phyloP scores from a whole-genome alignment of 805 yeast species.

The Kodamaea hsintzibuensis region DNA sequence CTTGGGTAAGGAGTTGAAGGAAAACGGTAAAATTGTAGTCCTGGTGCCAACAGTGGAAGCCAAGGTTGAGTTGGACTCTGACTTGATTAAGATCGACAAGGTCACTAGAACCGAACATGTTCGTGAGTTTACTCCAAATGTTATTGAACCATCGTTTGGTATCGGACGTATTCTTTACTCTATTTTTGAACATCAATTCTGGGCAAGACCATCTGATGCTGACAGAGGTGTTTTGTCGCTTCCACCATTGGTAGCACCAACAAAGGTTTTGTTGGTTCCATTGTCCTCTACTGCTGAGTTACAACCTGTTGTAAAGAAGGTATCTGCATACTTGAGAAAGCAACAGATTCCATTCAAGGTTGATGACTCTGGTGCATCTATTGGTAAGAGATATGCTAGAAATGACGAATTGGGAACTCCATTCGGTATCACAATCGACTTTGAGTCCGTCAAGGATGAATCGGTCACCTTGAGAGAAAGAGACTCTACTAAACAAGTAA shows the following conservation, averaged over 20 bases:
- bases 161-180: constrained; percentile 96
- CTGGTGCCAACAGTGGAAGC: constrained; percentile 64
- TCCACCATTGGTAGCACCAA: constrained; percentile 96
- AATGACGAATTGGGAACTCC: constrained; percentile 99
- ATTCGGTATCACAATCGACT: constrained; percentile 95
- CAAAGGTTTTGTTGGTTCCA: constrained; percentile 94
- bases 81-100: constrained; percentile 73
- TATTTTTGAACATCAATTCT: constrained; percentile 90
- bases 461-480: constrained; percentile 96
- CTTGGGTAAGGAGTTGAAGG: constrained; percentile 65
- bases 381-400: constrained; percentile 97
- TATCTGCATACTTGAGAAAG: constrained; percentile 69
- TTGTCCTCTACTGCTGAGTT: constrained; percentile 81
- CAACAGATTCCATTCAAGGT: constrained; percentile 91
- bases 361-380: constrained; percentile 95
- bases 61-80: constrained; percentile 68
- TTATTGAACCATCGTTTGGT: constrained; percentile 99
- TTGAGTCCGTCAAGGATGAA: constrained; percentile 83
- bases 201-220: constrained; percentile 88
- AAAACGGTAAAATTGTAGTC: constrained; percentile 63
- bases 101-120: constrained; percentile 83
- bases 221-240: constrained; percentile 86
- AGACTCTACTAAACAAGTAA: constrained; percentile 93
- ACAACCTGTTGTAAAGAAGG: constrained; percentile 68
- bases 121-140: constrained; percentile 95